These are phyloP conservation scores for Silene noctiflora DNA, from an alignment of 179 eudicot species.

Conservation along the genomic window DNA sequence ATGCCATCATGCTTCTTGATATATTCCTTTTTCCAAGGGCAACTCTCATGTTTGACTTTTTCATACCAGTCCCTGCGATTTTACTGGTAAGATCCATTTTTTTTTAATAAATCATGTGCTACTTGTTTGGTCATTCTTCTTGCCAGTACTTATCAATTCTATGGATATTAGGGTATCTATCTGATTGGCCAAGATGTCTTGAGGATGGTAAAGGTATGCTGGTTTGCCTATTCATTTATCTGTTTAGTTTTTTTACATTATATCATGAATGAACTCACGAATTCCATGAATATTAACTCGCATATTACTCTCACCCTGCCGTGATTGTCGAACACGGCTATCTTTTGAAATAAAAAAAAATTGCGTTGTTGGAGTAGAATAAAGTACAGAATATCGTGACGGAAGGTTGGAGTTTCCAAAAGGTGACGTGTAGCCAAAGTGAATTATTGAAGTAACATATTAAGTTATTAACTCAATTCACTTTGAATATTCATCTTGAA, in stretches of 20 bases:
- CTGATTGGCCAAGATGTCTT: conserved; percentile 61
- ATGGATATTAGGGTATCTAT: conserved; percentile 55
- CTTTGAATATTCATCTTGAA: background rate
- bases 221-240: background rate
- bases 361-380: too few species aligned
- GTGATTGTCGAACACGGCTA: too few species aligned
- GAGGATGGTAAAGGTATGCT: conserved; percentile 68
- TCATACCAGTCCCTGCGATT: conserved; percentile 87
- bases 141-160: conserved; percentile 10
- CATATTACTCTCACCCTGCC: too few species aligned
- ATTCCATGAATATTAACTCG: background rate
- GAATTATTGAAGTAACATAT: too few species aligned
- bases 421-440: too few species aligned
- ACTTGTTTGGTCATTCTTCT: background rate
- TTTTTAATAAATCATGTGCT: background rate
- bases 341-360: too few species aligned
- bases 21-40: conserved; percentile 70
- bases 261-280: background rate
- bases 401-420: too few species aligned
- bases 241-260: background rate
- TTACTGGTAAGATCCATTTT: conserved; percentile 49
- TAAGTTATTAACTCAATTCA: background rate
- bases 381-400: too few species aligned
- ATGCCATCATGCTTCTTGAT: conserved; percentile 80
- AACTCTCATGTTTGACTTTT: conserved; percentile 51